Evolutionary conservation across 768 basidiomycete genomes (phyloP).

Genomic region (Leccinum fibrillosum): DNA sequence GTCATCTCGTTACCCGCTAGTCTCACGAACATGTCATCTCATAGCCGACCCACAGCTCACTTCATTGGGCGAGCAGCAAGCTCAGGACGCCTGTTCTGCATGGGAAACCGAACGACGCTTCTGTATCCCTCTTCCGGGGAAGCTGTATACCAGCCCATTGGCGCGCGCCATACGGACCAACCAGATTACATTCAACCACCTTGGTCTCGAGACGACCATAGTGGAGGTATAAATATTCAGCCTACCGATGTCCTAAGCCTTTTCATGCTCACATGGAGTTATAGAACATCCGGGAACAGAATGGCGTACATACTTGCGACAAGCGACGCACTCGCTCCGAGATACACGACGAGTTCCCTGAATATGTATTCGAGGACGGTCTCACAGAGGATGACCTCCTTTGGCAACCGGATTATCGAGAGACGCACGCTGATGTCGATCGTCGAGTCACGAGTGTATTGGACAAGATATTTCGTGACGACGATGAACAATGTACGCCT

Average conservation of each 20-base stretch:
- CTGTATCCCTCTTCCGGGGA: neutral
- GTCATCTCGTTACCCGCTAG: neutral
- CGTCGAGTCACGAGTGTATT: slow-evolving; percentile 35
- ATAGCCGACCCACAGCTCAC: slow-evolving; percentile 48
- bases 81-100: slow-evolving; percentile 23
- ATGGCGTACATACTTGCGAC: slow-evolving; percentile 70
- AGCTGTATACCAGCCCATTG: slow-evolving; percentile 1
- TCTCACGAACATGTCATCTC: neutral
- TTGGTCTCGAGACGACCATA: slow-evolving; percentile 34
- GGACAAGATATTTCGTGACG: slow-evolving; percentile 49
- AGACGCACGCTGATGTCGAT: slow-evolving; percentile 3
- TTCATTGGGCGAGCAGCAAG: slow-evolving; percentile 50
- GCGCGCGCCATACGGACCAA: neutral
- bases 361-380: slow-evolving; percentile 48
- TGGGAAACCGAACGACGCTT: slow-evolving; percentile 2
- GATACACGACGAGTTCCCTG: slow-evolving; percentile 37
- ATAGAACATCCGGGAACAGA: slow-evolving; percentile 61
- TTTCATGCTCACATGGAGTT: neutral
- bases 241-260: neutral
- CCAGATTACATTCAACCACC: slow-evolving; percentile 21
- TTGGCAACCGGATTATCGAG: slow-evolving; percentile 36
- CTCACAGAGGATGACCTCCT: slow-evolving; percentile 61
- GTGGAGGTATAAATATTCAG: slow-evolving; percentile 37
- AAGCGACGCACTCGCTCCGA: slow-evolving; percentile 49
- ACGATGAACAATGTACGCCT: slow-evolving; percentile 41